Percentiles rank a stretch among this genome's conserved stretches.
phyloP scores from a whole-genome alignment of 2,329 filamentous ascomycete species.

The Knufia fluminis region DNA sequence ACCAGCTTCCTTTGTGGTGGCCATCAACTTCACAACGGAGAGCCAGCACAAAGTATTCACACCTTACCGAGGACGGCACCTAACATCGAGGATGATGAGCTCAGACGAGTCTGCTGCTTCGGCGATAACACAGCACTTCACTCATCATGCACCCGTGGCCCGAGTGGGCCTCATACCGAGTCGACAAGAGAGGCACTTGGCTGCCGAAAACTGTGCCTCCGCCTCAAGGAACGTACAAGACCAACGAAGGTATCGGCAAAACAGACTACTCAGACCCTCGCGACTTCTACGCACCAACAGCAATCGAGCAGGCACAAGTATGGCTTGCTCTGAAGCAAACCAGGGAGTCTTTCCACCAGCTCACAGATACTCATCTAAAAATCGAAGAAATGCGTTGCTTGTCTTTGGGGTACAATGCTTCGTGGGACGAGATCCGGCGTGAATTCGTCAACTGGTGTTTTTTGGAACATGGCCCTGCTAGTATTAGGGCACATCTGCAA shows the following conservation, averaged over 20 bases:
- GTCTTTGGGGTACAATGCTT: background rate
- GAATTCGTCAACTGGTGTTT: background rate
- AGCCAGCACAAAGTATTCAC: too few relatives aligned
- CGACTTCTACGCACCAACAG: background rate
- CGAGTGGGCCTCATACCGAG: background rate
- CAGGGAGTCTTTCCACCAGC: background rate
- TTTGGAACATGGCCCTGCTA: background rate
- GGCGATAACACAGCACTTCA: too few relatives aligned
- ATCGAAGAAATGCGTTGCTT: background rate
- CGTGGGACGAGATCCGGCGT: background rate
- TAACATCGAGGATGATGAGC: too few relatives aligned
- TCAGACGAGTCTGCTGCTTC: too few relatives aligned
- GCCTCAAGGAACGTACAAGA: conserved; percentile 2
- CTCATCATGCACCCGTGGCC: too few relatives aligned
- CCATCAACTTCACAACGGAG: too few relatives aligned
- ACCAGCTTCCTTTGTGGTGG: too few relatives aligned
- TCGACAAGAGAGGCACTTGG: background rate
- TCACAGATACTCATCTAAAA: background rate
- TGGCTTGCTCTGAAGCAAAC: background rate
- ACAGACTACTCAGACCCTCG: conserved; percentile 3
- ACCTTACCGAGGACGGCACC: too few relatives aligned
- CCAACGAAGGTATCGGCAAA: background rate
- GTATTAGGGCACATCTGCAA: too few relatives aligned
- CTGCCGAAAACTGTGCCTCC: background rate
- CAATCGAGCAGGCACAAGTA: background rate